Evolutionary conservation across 1,284 basidiomycete species (phyloP).

Genomic region (Porogramme epimiltina): DNA sequence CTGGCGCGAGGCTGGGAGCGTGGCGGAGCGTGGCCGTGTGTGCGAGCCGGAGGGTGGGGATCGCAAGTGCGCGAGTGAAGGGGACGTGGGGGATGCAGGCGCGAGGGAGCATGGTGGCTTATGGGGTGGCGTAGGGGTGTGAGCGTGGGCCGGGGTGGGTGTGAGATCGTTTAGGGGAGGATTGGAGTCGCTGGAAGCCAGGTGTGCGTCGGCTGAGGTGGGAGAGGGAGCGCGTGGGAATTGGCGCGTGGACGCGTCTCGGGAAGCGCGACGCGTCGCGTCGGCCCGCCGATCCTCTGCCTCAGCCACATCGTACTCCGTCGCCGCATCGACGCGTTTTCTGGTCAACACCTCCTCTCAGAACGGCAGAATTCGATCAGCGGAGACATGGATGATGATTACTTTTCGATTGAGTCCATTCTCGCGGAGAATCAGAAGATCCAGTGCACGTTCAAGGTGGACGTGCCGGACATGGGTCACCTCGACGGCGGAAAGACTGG

Average conservation of each 20-base stretch:
- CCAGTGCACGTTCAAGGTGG: slow-evolving; percentile 85
- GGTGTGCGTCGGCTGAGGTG: neutral
- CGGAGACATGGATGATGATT: slow-evolving; percentile 80
- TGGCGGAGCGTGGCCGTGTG: slow-evolving; percentile 18
- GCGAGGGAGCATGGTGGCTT: slow-evolving; percentile 9
- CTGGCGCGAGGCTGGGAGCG: slow-evolving; percentile 1
- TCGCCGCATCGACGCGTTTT: neutral
- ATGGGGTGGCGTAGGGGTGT: neutral
- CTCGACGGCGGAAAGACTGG: slow-evolving; percentile 81
- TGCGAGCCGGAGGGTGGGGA: slow-evolving; percentile 14
- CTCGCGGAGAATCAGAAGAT: slow-evolving; percentile 93
- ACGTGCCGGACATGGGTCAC: slow-evolving; percentile 86
- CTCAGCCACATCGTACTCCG: slow-evolving; percentile 1
- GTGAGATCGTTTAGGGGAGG: neutral
- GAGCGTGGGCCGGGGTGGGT: neutral
- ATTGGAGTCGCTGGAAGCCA: neutral
- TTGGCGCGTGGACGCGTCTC: slow-evolving; percentile 18
- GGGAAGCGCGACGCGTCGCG: slow-evolving; percentile 22
- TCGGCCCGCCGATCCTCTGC: slow-evolving; percentile 5
- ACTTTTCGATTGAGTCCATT: slow-evolving; percentile 87
- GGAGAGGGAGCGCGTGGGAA: slow-evolving; percentile 18
- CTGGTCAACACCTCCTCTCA: neutral
- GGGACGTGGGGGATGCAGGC: slow-evolving; percentile 11
- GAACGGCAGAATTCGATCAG: neutral
- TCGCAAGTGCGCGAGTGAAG: slow-evolving; percentile 11